Conservation (phyloP, 148 eudicot species). For the Pharnaceum exiguum region DNA sequence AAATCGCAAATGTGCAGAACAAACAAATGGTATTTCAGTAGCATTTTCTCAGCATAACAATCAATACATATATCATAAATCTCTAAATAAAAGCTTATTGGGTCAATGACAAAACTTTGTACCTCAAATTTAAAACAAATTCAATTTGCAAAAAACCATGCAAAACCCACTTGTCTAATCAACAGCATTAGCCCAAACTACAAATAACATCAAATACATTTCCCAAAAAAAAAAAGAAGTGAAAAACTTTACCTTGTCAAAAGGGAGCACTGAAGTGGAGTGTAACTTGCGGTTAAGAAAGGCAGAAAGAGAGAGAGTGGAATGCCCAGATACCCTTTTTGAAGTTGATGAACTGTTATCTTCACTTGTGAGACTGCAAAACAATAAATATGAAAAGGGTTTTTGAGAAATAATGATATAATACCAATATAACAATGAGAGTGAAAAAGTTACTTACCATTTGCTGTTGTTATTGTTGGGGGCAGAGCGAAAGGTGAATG, state of each 20-base stretch:
- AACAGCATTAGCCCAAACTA: neutral
- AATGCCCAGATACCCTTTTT: neutral
- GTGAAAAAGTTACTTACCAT: neutral
- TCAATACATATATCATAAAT: too few species aligned
- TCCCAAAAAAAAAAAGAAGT: neutral
- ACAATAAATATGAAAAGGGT: neutral
- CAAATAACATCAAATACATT: neutral
- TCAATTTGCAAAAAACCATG: neutral
- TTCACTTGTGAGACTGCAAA: conserved; percentile 21
- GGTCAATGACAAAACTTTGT: too few species aligned
- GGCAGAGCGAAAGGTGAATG: conserved; percentile 22
- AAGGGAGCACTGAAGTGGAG: conserved; percentile 42
- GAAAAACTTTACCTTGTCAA: conserved; percentile 15
- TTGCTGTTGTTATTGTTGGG: conserved; percentile 14
- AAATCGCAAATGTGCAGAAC: too few species aligned
- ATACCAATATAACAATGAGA: neutral
- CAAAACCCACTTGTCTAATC: neutral
- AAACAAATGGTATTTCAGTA: too few species aligned
- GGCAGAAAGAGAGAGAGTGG: conserved; percentile 43
- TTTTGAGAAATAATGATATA: neutral
- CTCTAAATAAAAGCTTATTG: too few species aligned
- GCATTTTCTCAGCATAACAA: too few species aligned
- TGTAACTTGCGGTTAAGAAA: conserved; percentile 60
- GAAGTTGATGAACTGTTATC: conserved; percentile 12
- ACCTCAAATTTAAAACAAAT: too few species aligned